These are phyloP conservation scores for Amanita thiersii DNA, from an alignment of 768 basidiomycete genomes.

Conservation along the genomic window DNA sequence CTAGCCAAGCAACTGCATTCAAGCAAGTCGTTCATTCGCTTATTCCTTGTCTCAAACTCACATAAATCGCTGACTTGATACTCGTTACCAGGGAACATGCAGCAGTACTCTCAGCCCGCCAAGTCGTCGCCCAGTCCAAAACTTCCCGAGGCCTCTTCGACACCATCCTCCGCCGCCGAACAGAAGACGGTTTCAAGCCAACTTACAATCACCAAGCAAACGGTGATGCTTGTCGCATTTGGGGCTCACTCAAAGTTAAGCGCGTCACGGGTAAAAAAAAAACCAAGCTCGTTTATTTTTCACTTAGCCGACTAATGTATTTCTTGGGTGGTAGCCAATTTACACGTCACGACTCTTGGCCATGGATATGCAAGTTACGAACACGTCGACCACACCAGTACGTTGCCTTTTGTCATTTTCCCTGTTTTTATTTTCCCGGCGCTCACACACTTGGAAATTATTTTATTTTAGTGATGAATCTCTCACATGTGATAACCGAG, in stretches of 20 bases:
- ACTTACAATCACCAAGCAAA: slow-evolving; percentile 65
- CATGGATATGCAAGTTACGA: slow-evolving; percentile 87
- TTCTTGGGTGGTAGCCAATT: slow-evolving; percentile 55
- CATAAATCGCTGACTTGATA: slow-evolving; percentile 3
- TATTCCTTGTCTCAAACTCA: neutral
- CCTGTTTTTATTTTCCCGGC: neutral
- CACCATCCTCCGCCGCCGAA: slow-evolving; percentile 36
- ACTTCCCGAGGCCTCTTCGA: slow-evolving; percentile 69
- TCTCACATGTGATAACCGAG: slow-evolving; percentile 93
- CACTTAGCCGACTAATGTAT: too few relatives aligned
- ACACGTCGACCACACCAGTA: slow-evolving; percentile 83
- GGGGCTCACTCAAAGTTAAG: slow-evolving; percentile 76
- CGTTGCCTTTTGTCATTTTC: slow-evolving; percentile 19
- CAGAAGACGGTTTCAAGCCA: slow-evolving; percentile 46
- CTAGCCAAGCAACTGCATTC: slow-evolving; percentile 70
- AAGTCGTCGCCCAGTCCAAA: slow-evolving; percentile 67
- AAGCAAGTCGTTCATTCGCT: slow-evolving; percentile 30
- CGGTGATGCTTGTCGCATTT: slow-evolving; percentile 78
- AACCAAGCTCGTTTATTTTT: too few relatives aligned
- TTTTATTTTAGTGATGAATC: slow-evolving; percentile 71
- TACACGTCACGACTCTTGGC: slow-evolving; percentile 91
- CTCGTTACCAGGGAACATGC: slow-evolving; percentile 47
- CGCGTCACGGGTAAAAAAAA: slow-evolving; percentile 84
- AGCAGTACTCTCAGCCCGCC: slow-evolving; percentile 52
- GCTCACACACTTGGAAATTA: neutral